Conservation (phyloP, 2,329 filamentous ascomycete species). For the Diaporthe amygdali region DNA sequence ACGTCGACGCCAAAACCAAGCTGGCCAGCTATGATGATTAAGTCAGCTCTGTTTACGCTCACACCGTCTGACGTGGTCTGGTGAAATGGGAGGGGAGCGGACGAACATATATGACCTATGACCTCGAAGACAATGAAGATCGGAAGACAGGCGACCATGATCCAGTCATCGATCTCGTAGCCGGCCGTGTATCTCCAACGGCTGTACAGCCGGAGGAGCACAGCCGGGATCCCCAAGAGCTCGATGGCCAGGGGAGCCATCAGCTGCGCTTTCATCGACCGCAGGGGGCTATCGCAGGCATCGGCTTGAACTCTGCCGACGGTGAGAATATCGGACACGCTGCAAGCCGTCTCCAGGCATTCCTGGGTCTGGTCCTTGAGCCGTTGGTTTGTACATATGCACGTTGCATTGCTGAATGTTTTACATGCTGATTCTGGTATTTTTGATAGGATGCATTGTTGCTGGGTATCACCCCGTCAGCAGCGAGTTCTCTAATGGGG, state of each 20-base stretch:
- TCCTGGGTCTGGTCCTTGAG: constrained; percentile 27
- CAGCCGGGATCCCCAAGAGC: constrained; percentile 38
- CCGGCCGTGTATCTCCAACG: constrained; percentile 37
- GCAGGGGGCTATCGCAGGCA: constrained; percentile 36
- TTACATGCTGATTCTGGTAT: constrained; percentile 33
- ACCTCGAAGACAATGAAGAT: constrained; percentile 38
- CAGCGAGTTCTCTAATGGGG: neutral
- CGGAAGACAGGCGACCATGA: constrained; percentile 35
- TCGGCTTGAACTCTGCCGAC: constrained; percentile 38
- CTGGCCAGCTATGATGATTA: constrained; percentile 30
- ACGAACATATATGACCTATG: constrained; percentile 38
- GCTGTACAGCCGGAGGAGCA: constrained; percentile 43
- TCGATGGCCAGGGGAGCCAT: constrained; percentile 42
- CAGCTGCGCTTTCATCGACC: constrained; percentile 39
- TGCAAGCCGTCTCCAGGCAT: constrained; percentile 34
- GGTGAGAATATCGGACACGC: constrained; percentile 33
- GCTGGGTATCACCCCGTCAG: constrained; percentile 18
- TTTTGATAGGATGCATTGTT: constrained; percentile 30
- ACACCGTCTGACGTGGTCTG: neutral
- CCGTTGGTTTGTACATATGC: constrained; percentile 34
- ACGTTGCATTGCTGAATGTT: constrained; percentile 31
- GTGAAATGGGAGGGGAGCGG: neutral
- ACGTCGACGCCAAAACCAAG: constrained; percentile 43
- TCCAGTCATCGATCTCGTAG: constrained; percentile 45
- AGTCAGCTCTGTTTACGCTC: neutral